Base-by-base conservation (phyloP, 805 yeast species). In the Candida nemodendra region DNA sequence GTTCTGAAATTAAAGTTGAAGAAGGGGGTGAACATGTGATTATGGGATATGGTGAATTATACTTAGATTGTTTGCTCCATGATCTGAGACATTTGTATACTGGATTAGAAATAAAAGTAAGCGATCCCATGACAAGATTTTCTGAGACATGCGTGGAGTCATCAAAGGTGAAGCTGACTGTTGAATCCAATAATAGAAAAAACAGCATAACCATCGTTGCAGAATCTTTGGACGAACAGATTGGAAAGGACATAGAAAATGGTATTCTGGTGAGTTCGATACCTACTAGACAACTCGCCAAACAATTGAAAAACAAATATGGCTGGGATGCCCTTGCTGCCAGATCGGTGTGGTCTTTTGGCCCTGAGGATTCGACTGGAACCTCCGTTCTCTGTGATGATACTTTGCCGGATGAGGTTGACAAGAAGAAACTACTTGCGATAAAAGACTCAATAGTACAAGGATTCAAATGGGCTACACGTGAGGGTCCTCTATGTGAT, bases 401-500 rank as follows among this genome's bases (percentile, higher is more conserved):
- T 50, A 85, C 95, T 0, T 54, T 90, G 3, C 72, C 81, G 0
- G 79, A 70, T 19, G 93, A 84, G 40, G 81, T 82, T 1, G 84
- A 86, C 52, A 79, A 78, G 53, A 62, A 63, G 18, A 36, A 63
- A 9, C 50, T 84, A 23, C 41, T 51, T 1, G 36, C 63, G 0
- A 67, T 74, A 19, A 80, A 76, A 43, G 79, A 75, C 5, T 66
- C 78, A 2, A 72, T 90, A 1, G 62, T 67, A 2, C 82, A 81
- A 48, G 99, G 98, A 0, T 93, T 91, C 62, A 72, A 75, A 50
- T 85, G 95, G 93, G 82, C 84, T 2, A 69, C 76, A 0, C 69
- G 78, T 39, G 95, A 86, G 51, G 99, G 99, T 0, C 99, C 99
- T 0, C 65, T 93, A n/a, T 79, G 95, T 44, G 95, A 84, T 43